Conservation (phyloP, 139 green algal species). For the Chloropicon primus region DNA sequence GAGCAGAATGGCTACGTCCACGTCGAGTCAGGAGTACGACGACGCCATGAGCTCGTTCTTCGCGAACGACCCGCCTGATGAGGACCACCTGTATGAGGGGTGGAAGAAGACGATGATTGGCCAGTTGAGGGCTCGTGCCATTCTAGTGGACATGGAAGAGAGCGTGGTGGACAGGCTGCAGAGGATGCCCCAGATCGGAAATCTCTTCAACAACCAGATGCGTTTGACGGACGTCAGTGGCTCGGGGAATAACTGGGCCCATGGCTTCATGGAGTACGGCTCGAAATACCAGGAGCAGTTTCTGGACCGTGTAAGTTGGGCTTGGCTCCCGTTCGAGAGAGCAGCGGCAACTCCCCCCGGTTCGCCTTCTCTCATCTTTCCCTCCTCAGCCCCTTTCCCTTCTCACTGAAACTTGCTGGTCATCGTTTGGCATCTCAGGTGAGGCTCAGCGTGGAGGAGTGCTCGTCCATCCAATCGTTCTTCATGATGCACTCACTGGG, state of each 20-base stretch:
- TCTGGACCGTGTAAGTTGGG: neutral
- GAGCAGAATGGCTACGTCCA: conserved; percentile 33
- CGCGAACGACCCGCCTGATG: neutral
- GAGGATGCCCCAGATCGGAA: conserved; percentile 39
- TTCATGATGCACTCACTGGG: conserved; percentile 62
- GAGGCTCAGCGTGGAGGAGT: conserved; percentile 38
- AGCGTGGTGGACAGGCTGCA: conserved; percentile 63
- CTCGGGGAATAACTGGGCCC: conserved; percentile 77
- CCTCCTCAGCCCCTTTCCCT: too few relatives aligned
- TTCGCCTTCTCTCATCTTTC: too few relatives aligned
- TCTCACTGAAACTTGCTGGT: too few relatives aligned
- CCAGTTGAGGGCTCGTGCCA: conserved; percentile 34
- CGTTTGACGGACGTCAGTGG: conserved; percentile 60
- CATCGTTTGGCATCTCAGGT: too few relatives aligned
- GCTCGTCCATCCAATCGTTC: conserved; percentile 45
- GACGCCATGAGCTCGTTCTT: conserved; percentile 42
- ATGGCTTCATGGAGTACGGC: conserved; percentile 58
- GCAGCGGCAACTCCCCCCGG: too few relatives aligned
- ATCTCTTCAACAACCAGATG: conserved; percentile 54
- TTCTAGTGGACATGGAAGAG: conserved; percentile 79
- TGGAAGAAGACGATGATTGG: neutral
- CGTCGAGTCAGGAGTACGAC: conserved; percentile 41
- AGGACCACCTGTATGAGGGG: neutral
- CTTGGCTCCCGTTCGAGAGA: too few relatives aligned
- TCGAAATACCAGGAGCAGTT: conserved; percentile 34